Base-by-base conservation (phyloP, 441 rosid genomes). In the Capsella rubella region DNA sequence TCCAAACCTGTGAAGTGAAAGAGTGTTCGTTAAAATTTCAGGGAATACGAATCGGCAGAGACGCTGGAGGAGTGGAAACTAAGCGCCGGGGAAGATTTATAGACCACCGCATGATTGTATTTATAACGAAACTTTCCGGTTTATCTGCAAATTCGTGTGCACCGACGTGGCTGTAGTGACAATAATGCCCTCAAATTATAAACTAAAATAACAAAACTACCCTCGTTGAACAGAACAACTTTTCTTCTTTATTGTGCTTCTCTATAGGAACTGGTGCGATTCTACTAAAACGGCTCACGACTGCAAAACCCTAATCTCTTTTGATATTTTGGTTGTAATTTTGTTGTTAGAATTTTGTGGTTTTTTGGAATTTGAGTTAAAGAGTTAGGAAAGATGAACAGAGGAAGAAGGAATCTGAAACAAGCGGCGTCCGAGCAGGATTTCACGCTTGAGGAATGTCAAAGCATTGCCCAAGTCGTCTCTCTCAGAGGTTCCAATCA, bases 401-500 rank as follows among this genome's bases (percentile, higher is more conserved):
- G 87, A 78, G 94, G 97, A 67, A 87, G 97, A 79, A 92, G 86
- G 86, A 92, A 90, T 82, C 78, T 95, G 82, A 89, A 87, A 84
- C 84, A 89, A 75, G 97, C 91, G 39, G 86, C 89, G 1, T 79
- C 78, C 71, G 94, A 88, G 32, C 85, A 82, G 51, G 80, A 75
- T 15, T 78, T 90, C 49, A 82, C 75, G 28, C 87, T 92, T 64
- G 81, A 82, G 82, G 86, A 84, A 81, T 93, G 96, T 11, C 90
- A 92, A 47, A 84, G 84, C 74, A 82, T 95, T 40, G 86, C 82
- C 73, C 90, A 86, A 69, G 97, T 90, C 53, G 80, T 88, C 55
- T 92, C 97, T 75, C 91, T 90, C 60, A 83, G 96, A 78, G 97
- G 99, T 58, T 92, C 98, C 81, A 95, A 92, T 84, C 84, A 89